Evolutionary conservation across 208 protist genomes (phyloP), one percentile per base, ranked within the genome.

Genomic region (Endotrypanum monterogeii): DNA sequence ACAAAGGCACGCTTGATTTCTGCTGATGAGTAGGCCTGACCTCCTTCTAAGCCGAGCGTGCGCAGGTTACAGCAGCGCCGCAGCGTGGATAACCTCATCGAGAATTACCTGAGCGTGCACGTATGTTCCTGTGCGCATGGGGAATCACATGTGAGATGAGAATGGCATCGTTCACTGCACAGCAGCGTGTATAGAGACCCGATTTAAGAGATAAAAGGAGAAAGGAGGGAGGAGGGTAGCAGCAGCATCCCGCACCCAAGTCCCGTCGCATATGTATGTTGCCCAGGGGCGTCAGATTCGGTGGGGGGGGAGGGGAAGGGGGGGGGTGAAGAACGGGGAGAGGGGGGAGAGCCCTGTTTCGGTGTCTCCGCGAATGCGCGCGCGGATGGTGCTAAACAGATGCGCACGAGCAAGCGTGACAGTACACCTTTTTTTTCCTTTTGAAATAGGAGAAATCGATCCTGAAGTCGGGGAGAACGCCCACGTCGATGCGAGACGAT

Each of bases 1-100:
- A 69, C 61, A 77, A 82, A 86, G 0, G 82, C 79, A 4, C 63
- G 68, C 69, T 85, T 85, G 41, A 87, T 60, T 39, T 84, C 82
- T 1, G 69, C 72, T 62, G 69, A 48, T n/a, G 82, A 69, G 75
- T 85, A 76, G 18, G 12, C 2, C 1, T 23, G 23, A 16, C 61
- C 60, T 1, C 71, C 35, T 37, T 80, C 67, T 2, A 89, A 57
- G 6, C 79, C 83, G 12, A 86, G 62, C 1, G 80, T 52, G 73
- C 55, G 73, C 56, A 71, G 73, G 56, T 67, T 71, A 18, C 65
- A 44, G 9, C 63, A 77, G 3, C 30, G 32, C 30, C 51, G 65
- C 9, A 44, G n/a, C 16, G 9, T 0, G 48, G n/a, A 35, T 16
- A 32, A 11, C 39, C 51, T 18, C 52, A 55, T 71, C 0, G 23